phyloP scores from a whole-genome alignment of 108 stramenopile species.

The Schizochytrium sp. region DNA sequence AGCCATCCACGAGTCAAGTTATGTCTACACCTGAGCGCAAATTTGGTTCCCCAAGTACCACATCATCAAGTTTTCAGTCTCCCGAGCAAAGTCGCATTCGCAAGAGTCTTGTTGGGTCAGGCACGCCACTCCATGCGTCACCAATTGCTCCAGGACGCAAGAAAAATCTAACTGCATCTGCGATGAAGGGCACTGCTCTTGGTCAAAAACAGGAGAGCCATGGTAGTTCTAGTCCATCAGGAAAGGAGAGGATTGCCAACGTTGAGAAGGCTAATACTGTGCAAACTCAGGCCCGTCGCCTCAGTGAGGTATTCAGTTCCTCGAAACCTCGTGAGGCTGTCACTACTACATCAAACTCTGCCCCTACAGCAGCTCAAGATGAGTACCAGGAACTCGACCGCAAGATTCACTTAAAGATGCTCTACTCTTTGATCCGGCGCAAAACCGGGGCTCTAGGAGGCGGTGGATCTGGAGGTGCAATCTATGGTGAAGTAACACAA shows the following conservation, averaged over 20 bases:
- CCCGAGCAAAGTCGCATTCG: background rate
- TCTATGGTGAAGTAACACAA: conserved; percentile 93
- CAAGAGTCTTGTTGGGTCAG: background rate
- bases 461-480: conserved; percentile 80
- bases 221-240: no score
- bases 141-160: conserved; percentile 21
- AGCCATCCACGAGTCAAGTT: background rate
- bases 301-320: no score
- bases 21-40: background rate
- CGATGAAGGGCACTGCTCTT: background rate
- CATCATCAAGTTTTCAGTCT: background rate
- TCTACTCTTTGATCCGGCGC: conserved; percentile 74
- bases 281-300: no score
- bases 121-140: conserved; percentile 2
- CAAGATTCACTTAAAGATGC: conserved; percentile 24
- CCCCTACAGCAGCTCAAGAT: background rate
- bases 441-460: conserved; percentile 78
- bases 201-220: no score
- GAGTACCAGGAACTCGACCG: conserved; percentile 31
- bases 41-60: background rate
- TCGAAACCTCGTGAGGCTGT: background rate
- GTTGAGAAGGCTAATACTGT: no score
- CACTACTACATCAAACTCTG: background rate
- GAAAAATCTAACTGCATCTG: conserved; percentile 5
- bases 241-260: no score